Evolutionary conservation across 1,284 basidiomycete species (phyloP).

Genomic region (Butyriboletus appendiculatus): DNA sequence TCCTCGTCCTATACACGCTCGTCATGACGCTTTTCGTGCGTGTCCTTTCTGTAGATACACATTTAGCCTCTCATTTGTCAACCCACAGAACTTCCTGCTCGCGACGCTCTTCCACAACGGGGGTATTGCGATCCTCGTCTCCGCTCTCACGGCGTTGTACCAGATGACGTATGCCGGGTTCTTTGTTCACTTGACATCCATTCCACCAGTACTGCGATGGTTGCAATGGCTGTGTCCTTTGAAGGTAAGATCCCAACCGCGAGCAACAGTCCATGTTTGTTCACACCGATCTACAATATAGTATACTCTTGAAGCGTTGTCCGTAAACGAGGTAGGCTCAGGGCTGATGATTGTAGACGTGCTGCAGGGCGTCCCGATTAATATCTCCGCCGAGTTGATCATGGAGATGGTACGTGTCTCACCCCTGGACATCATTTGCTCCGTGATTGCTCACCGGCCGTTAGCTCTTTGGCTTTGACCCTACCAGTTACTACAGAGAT

Average conservation of each 20-base stretch:
- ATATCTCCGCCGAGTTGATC: conserved; percentile 77
- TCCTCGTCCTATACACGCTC: conserved; percentile 75
- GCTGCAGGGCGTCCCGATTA: conserved; percentile 78
- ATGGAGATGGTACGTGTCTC: conserved; percentile 68
- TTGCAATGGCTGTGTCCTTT: conserved; percentile 76
- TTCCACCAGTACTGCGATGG: conserved; percentile 86
- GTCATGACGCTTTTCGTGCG: conserved; percentile 83
- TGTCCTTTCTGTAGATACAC: conserved; percentile 20
- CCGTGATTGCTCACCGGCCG: neutral
- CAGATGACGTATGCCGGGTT: conserved; percentile 87
- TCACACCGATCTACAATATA: conserved; percentile 51
- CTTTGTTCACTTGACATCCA: conserved; percentile 79
- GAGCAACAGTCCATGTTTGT: neutral
- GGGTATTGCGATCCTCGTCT: conserved; percentile 86
- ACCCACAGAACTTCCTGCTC: conserved; percentile 83
- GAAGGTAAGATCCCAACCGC: conserved; percentile 35
- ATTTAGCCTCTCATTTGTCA: neutral
- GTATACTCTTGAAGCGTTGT: conserved; percentile 79
- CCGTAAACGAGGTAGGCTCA: conserved; percentile 86
- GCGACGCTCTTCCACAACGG: conserved; percentile 79
- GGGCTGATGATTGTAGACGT: conserved; percentile 82
- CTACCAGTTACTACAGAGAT: conserved; percentile 80
- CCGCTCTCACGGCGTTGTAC: conserved; percentile 73
- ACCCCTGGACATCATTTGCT: neutral
- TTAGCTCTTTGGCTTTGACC: conserved; percentile 80